Conservation (phyloP, 208 protist genomes). For the Crithidia thermophila region DNA sequence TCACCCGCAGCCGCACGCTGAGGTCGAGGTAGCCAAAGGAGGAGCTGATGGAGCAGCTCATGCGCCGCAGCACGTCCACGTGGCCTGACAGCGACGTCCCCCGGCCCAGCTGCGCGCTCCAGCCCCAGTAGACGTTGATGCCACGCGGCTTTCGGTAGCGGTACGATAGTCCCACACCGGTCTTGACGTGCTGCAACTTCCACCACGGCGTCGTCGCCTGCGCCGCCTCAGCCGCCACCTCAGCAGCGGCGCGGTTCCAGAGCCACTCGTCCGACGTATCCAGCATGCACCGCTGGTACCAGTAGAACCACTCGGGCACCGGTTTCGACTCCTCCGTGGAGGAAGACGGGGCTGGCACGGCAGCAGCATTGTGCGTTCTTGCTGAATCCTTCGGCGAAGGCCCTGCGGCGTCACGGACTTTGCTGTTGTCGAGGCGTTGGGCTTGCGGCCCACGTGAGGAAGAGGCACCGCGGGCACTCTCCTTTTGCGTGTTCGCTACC, state of each 20-base stretch:
- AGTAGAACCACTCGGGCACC: slow-evolving; percentile 17
- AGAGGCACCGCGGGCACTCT: too few species aligned
- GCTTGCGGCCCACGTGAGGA: too few species aligned
- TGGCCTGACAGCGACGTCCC: slow-evolving; percentile 55
- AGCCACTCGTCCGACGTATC: slow-evolving; percentile 37
- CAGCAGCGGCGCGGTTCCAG: slow-evolving; percentile 24
- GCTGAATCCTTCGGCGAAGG: too few species aligned
- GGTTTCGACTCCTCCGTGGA: background rate
- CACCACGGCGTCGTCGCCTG: slow-evolving; percentile 37
- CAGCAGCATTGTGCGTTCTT: too few species aligned
- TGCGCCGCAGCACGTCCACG: slow-evolving; percentile 74
- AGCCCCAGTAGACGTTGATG: slow-evolving; percentile 79
- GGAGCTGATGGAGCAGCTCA: slow-evolving; percentile 65
- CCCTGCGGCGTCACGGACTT: too few species aligned
- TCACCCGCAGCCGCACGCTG: slow-evolving; percentile 66
- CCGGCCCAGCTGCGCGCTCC: slow-evolving; percentile 44
- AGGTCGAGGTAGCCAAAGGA: slow-evolving; percentile 46
- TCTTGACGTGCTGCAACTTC: slow-evolving; percentile 52
- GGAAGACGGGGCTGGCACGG: too few species aligned
- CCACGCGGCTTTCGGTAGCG: slow-evolving; percentile 75
- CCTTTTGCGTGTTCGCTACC: too few species aligned
- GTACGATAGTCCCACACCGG: slow-evolving; percentile 60
- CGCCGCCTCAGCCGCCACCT: slow-evolving; percentile 18
- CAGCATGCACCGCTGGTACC: slow-evolving; percentile 28
- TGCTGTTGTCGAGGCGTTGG: too few species aligned